A percentile compares a stretch with the other conserved stretches of the same genome.
Conservation (phyloP, 2,329 filamentous ascomycete genomes). For the Dactylellina drechsleri region DNA sequence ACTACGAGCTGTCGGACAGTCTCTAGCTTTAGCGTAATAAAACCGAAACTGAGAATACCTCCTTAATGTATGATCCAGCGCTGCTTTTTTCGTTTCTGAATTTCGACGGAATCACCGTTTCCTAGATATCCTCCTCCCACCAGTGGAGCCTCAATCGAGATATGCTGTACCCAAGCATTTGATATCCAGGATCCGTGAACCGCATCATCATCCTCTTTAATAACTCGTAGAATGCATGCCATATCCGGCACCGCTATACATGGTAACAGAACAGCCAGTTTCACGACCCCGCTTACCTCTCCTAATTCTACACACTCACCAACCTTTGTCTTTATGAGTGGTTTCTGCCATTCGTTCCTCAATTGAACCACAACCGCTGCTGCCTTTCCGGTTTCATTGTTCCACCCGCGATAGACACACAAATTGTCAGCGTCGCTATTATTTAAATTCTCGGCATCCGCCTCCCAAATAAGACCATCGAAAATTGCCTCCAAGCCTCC, state of each 20-base stretch:
- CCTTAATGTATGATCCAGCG: too few species aligned
- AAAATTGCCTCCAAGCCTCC: too few species aligned
- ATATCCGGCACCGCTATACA: constrained; percentile 3
- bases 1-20: too few species aligned
- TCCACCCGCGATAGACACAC: constrained; percentile 2
- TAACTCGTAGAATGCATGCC: neutral
- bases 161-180: constrained; percentile 3
- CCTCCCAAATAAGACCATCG: too few species aligned
- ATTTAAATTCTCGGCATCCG: neutral
- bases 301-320: neutral
- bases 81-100: too few species aligned
- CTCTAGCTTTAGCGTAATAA: too few species aligned
- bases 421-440: neutral
- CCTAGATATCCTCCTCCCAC: too few species aligned
- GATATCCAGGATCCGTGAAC: constrained; percentile 1
- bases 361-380: constrained; percentile 3
- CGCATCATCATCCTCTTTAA: constrained; percentile 1
- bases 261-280: neutral
- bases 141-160: neutral
- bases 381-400: neutral
- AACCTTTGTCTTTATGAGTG: neutral
- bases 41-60: too few species aligned
- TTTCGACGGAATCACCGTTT: too few species aligned
- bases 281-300: neutral
- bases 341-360: neutral